Evolutionary conservation across 352 stramenopile genomes (phyloP).

Genomic region (Globisporangium nunn): DNA sequence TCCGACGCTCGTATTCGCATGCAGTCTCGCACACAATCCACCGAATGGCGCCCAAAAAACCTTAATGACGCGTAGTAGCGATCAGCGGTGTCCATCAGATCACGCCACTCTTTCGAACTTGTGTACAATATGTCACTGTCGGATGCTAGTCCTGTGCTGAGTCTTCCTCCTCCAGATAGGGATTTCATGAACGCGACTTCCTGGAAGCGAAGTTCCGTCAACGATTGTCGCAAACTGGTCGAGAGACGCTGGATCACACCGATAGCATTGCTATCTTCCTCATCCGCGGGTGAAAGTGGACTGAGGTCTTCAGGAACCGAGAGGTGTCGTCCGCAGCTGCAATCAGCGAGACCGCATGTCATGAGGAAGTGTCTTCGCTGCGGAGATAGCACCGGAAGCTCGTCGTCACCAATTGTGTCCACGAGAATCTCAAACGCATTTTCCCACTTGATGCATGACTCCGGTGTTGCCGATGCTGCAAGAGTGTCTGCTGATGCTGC

Average conservation of each 20-base stretch:
- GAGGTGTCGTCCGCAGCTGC: background rate
- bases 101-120: conserved; percentile 20
- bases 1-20: background rate
- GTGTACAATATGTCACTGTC: conserved; percentile 2
- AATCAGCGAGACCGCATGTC: conserved; percentile 6
- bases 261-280: background rate
- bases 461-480: background rate
- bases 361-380: conserved; percentile 2
- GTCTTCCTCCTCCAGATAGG: background rate
- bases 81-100: conserved; percentile 25
- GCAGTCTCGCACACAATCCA: background rate
- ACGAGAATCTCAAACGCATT: conserved; percentile 10
- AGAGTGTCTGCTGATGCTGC: background rate
- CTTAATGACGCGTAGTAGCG: conserved; percentile 24
- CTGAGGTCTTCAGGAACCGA: background rate
- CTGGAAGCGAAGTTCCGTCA: conserved; percentile 13
- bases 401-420: conserved; percentile 2
- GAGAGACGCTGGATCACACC: background rate
- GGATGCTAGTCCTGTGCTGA: background rate
- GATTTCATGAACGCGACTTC: conserved; percentile 11
- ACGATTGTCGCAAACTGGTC: conserved; percentile 5
- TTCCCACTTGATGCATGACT: conserved; percentile 7
- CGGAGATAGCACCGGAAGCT: background rate
- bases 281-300: background rate
- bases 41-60: conserved; percentile 10